Conservation (phyloP, 352 stramenopile genomes). For the Globisporangium polare region DNA sequence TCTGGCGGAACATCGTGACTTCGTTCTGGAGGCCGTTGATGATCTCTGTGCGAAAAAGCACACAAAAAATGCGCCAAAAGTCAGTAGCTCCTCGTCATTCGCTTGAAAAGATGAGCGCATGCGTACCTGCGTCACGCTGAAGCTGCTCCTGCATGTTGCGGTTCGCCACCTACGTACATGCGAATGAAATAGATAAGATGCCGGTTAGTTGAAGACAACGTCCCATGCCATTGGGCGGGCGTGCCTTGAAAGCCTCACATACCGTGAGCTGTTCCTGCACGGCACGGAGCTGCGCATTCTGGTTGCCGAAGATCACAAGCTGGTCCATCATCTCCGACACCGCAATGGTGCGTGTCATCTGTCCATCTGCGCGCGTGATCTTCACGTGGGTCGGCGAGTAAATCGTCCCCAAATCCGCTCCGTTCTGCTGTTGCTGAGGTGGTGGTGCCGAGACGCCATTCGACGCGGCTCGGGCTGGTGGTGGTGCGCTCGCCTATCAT, state of each 20-base stretch:
- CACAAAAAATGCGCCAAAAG: background rate
- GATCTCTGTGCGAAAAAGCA: constrained; percentile 24
- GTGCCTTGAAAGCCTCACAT: constrained; percentile 9
- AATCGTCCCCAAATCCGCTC: constrained; percentile 36
- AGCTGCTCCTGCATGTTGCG: constrained; percentile 63
- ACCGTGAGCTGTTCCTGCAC: constrained; percentile 68
- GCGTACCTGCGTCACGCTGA: constrained; percentile 35
- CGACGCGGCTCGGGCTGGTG: background rate
- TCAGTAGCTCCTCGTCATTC: background rate
- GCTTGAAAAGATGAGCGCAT: background rate
- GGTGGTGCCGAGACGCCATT: background rate
- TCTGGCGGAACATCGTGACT: constrained; percentile 77
- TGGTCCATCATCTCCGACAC: constrained; percentile 83
- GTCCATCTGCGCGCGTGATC: constrained; percentile 66
- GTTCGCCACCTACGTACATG: constrained; percentile 49
- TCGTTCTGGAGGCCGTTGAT: constrained; percentile 71
- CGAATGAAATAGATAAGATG: background rate
- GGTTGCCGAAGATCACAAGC: constrained; percentile 58
- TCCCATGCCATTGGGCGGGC: background rate
- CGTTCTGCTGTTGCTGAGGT: background rate
- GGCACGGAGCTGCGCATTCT: constrained; percentile 57
- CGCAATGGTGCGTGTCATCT: constrained; percentile 68
- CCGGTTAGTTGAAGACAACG: background rate
- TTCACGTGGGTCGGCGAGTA: constrained; percentile 70
- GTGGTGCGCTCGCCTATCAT: constrained; percentile 9